Base-by-base conservation (phyloP, 257 asterid species). In the Przewalskia tangutica region DNA sequence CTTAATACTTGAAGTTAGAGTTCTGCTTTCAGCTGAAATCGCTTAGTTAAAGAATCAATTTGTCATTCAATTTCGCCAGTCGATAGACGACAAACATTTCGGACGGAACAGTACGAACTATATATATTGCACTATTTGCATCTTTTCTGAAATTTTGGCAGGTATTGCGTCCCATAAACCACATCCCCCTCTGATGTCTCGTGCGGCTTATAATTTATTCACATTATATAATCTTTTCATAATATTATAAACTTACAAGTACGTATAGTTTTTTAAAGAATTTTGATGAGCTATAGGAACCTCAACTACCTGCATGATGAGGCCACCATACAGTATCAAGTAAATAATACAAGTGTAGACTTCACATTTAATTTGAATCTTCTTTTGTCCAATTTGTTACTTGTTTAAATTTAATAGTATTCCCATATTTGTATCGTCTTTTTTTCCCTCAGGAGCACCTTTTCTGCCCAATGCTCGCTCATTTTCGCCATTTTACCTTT, bases 141-240 rank as follows among this genome's bases (percentile, higher is more conserved):
- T 48, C 34, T 71, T 9, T 20, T 73, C 79, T 20, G 79, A 48
- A 48, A 0, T 20, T 3, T 46, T 73, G 79, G 79, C 79, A 73
- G 79, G 79, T 20, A 73, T 73, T 73, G 79, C 60, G 42, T 46
- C 79, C 42, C 40, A 46, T 7, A 71, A 46, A 48, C 20, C 44
- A 7, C 79, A 73, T 48, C 40, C 59, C 58, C 59, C 20, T 46
- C 59, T 46, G 59, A 20, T 71, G 79, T 71, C 60, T 73, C 79
- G 79, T 73, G 79, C 60, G 79, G 60, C 60, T 5, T 73, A 23
- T 73, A 73, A 46, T 73, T 46, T 73, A 48, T 66, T 66, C 76
- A 66, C 2, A 34, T 65, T 13, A 14, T 71, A 46, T 46, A 71
- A 11, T 14, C 32, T 46, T 46, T 46, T 71, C 17, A 46, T 18